Conservation (phyloP, 2,329 filamentous ascomycete genomes). For the Pseudogymnoascus sp. region DNA sequence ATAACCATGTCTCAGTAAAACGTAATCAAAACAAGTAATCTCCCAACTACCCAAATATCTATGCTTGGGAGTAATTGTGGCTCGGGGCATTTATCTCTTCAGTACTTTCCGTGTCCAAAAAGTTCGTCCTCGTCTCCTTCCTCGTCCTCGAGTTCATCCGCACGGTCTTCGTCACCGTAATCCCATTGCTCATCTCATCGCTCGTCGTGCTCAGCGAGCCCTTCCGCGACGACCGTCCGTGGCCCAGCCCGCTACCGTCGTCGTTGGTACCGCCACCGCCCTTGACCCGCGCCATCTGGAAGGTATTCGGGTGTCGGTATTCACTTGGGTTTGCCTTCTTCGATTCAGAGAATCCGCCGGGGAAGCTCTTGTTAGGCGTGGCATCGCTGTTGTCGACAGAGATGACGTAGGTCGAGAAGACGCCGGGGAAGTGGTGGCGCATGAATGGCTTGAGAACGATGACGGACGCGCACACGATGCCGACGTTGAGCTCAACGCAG, state of each 20-base stretch:
- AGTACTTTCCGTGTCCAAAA: slow-evolving; percentile 1
- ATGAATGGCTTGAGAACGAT: slow-evolving; percentile 4
- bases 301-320: neutral
- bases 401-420: slow-evolving; percentile 2
- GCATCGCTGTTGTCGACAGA: neutral
- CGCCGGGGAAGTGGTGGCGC: slow-evolving; percentile 5
- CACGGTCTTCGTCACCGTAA: neutral
- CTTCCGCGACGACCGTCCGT: neutral
- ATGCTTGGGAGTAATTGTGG: neutral
- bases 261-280: neutral
- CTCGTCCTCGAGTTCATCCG: slow-evolving; percentile 1
- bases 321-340: slow-evolving; percentile 1
- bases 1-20: neutral
- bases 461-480: slow-evolving; percentile 5
- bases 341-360: neutral
- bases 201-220: neutral
- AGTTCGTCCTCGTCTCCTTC: neutral
- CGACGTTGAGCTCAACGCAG: slow-evolving; percentile 8
- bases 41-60: neutral
- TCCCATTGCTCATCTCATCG: neutral
- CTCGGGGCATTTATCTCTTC: neutral
- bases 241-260: neutral
- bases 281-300: slow-evolving; percentile 4
- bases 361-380: neutral
- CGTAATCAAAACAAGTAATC: neutral